Percentiles rank a stretch among this genome's conserved stretches.
Evolutionary conservation across 2,329 filamentous ascomycete species (phyloP).

Genomic region (Cercospora citrullina): DNA sequence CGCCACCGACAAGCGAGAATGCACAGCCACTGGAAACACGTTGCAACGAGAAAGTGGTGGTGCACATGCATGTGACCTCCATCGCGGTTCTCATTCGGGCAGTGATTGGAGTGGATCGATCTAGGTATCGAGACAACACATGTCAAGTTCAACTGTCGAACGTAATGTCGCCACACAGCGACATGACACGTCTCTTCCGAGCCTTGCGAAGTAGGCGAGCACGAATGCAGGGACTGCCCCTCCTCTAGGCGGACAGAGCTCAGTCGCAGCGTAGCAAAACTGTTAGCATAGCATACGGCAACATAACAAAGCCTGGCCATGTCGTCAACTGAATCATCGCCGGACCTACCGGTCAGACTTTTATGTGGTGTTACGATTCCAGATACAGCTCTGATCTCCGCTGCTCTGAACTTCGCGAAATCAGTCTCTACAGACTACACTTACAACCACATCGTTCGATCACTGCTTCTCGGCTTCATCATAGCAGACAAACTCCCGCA

Average conservation of each 20-base stretch:
- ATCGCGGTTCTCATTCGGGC: neutral
- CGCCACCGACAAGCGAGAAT: neutral
- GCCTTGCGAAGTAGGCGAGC: neutral
- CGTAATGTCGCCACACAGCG: neutral
- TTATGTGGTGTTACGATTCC: constrained; percentile 39
- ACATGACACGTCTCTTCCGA: neutral
- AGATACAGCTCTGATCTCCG: constrained; percentile 41
- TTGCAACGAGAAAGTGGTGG: neutral
- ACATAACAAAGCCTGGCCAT: neutral
- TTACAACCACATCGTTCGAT: constrained; percentile 46
- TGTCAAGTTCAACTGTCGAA: neutral
- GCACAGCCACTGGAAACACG: neutral
- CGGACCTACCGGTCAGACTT: neutral
- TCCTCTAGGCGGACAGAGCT: neutral
- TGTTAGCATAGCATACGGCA: neutral
- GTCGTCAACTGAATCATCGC: neutral
- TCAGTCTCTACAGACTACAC: constrained; percentile 34
- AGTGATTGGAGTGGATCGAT: neutral
- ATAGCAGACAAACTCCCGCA: constrained; percentile 40
- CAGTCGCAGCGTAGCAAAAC: neutral
- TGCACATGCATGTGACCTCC: neutral
- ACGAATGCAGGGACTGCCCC: neutral
- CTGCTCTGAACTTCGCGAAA: constrained; percentile 39
- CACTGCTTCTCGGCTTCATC: constrained; percentile 41
- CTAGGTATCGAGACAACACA: neutral